Evolutionary conservation across 345 rosid genomes (phyloP).

Genomic region (Gossypium rotundifolium): DNA sequence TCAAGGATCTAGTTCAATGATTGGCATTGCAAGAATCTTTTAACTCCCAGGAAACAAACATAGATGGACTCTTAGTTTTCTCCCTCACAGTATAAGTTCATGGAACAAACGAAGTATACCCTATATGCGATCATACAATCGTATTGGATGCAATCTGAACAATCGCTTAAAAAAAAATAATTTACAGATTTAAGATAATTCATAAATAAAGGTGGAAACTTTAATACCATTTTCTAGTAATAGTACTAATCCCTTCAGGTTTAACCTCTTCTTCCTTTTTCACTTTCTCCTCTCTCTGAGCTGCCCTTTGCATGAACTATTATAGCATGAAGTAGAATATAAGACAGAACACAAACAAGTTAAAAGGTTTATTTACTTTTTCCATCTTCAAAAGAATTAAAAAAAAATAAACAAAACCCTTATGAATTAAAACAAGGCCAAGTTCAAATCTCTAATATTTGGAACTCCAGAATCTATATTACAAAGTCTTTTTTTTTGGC

Average conservation of each 20-base stretch:
- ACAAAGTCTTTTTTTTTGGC: neutral
- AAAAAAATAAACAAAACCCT: constrained; percentile 12
- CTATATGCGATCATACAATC: neutral
- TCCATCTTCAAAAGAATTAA: neutral
- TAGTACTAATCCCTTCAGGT: constrained; percentile 34
- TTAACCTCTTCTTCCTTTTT: constrained; percentile 49
- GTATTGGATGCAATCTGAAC: neutral
- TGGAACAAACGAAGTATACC: neutral
- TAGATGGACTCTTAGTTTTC: too few relatives aligned
- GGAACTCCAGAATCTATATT: neutral
- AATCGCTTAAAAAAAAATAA: neutral
- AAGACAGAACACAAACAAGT: neutral
- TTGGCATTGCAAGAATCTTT: neutral
- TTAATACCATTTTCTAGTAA: constrained; percentile 58
- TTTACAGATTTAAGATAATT: neutral
- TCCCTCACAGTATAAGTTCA: neutral
- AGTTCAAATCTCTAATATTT: neutral
- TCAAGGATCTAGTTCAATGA: neutral
- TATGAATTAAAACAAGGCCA: constrained; percentile 16
- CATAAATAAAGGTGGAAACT: neutral
- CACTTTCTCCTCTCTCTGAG: constrained; percentile 50
- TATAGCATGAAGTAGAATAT: neutral
- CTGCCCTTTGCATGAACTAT: constrained; percentile 91
- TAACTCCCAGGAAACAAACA: neutral
- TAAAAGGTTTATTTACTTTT: neutral